Evolutionary conservation across 148 eudicot species (phyloP).

Genomic region (Vaccinium vitisidaea): DNA sequence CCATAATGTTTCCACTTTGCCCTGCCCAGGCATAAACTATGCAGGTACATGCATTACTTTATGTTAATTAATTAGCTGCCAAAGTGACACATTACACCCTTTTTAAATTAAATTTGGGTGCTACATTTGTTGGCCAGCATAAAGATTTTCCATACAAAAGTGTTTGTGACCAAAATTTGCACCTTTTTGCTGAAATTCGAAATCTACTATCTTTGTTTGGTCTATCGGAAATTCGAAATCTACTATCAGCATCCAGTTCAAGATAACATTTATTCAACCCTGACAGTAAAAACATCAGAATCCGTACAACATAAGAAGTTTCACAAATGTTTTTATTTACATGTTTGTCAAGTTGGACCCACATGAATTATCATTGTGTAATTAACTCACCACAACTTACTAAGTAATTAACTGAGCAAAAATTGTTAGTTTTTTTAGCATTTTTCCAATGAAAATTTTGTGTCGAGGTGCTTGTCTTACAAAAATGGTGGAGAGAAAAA

Average conservation of each 20-base stretch:
- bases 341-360: not conserved
- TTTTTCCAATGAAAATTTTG: not conserved
- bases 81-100: not conserved
- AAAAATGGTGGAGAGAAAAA: not conserved
- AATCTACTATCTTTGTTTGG: not conserved
- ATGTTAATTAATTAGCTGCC: not conserved
- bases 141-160: conserved; percentile 1
- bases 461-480: not conserved
- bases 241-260: not conserved
- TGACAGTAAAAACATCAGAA: not conserved
- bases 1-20: not conserved
- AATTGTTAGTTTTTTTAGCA: too few relatives aligned
- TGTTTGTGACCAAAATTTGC: not conserved
- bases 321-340: not conserved
- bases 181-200: not conserved
- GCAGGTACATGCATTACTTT: not conserved
- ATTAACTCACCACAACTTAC: too few relatives aligned
- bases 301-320: not conserved
- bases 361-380: not conserved
- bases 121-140: conserved; percentile 9
- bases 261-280: not conserved
- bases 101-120: not conserved
- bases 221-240: not conserved
- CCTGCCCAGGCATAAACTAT: not conserved
- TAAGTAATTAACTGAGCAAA: too few relatives aligned